These are phyloP conservation scores for Aspergillus bridgeri DNA, from an alignment of 495 filamentous ascomycete species.

Conservation along the genomic window DNA sequence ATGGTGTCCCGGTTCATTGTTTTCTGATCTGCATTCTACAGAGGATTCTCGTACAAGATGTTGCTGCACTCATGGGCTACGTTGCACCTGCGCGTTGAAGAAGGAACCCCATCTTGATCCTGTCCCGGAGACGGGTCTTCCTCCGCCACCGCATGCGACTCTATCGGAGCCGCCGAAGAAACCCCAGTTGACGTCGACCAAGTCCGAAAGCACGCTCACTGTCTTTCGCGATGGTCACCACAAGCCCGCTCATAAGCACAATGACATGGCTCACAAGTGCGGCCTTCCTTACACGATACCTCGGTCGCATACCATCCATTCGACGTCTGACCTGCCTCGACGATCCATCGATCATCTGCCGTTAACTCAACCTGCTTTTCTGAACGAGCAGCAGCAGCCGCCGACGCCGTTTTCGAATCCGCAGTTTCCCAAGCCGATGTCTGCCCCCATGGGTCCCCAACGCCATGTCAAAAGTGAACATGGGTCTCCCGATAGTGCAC, in stretches of 20 bases:
- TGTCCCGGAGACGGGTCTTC: slow-evolving; percentile 59
- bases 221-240: slow-evolving; percentile 92
- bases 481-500: slow-evolving; percentile 61
- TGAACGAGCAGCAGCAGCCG: slow-evolving; percentile 22
- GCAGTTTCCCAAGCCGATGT: slow-evolving; percentile 27
- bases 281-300: slow-evolving; percentile 78
- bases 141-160: slow-evolving; percentile 37
- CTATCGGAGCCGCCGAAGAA: slow-evolving; percentile 53
- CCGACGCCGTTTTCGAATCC: slow-evolving; percentile 25
- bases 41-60: slow-evolving; percentile 64
- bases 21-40: slow-evolving; percentile 43
- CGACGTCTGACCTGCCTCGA: slow-evolving; percentile 52
- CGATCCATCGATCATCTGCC: slow-evolving; percentile 69
- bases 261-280: slow-evolving; percentile 78
- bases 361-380: slow-evolving; percentile 42
- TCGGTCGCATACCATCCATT: slow-evolving; percentile 68
- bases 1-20: slow-evolving; percentile 28
- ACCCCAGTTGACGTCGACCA: slow-evolving; percentile 73
- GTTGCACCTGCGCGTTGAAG: slow-evolving; percentile 90
- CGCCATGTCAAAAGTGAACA: slow-evolving; percentile 66
- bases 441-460: slow-evolving; percentile 43
- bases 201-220: slow-evolving; percentile 79
- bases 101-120: slow-evolving; percentile 79
- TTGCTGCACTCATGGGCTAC: slow-evolving; percentile 86
- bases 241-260: slow-evolving; percentile 85